Evolutionary conservation across 2,329 filamentous ascomycete species (phyloP), one percentile per base, ranked within the genome.

Genomic region (Arachnomyces sp.): DNA sequence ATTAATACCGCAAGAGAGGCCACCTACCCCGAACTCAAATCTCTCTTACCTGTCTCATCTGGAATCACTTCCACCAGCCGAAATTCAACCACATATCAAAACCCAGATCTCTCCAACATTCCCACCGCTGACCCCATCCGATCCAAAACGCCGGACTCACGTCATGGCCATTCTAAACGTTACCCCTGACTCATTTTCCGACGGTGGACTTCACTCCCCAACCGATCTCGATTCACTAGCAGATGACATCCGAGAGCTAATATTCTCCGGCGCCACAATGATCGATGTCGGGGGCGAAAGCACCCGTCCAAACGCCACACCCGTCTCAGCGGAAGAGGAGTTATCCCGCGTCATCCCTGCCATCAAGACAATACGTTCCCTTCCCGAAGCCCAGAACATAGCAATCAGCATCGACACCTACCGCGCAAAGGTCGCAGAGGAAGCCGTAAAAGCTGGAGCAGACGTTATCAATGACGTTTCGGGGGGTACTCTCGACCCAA

Each of bases 401-500:
- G 76, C 79, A 47, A 81, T 95, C 55, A 93, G 85, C 57, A 72
- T 98, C 44, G 92, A 98, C 66, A 98, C 92, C 2, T 98, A 94
- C 66, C 84, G 87, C 25, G 84, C 90, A 0, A 67, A 71, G 1
- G 90, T 98, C 2, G 92, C 90, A 2, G 76, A 81, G 52, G 77
- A 77, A 14, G 85, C 87, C 13, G 72, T 92, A 42, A 66, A 70
- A 17, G 84, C 81, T 3, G 92, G 92, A 37, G 90, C 89, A 5
- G 82, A 95, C 58, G 84, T 98, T 47, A 79, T 98, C 65, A 98
- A 98, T 65, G 92, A 98, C 61, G 81, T 98, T 28, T 93, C 87
- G 0, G 87, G 82, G 1, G 92, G 92, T 3, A 58, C 71, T 3
- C 70, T 94, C 37, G 92, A 96, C 58, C 66, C 76, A 0, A 72